Evolutionary conservation across 75 land plant species (phyloP).

Genomic region (Selaginella moellendorffii): DNA sequence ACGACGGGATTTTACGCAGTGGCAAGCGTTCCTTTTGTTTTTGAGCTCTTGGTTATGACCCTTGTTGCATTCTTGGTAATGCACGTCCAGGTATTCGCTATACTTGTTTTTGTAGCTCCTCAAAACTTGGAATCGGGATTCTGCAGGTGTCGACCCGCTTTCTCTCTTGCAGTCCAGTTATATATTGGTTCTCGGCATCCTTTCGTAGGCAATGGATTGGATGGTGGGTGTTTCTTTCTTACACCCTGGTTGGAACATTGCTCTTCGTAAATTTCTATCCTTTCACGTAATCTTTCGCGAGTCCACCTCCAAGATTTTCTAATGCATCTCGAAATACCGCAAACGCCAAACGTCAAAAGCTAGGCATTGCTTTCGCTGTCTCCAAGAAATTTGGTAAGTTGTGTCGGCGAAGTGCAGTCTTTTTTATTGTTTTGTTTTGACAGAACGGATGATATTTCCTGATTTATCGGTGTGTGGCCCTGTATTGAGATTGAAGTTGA

Average conservation of each 20-base stretch:
- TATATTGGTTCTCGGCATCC: neutral
- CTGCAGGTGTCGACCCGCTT: neutral
- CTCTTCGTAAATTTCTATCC: neutral
- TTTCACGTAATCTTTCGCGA: neutral
- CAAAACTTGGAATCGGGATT: neutral
- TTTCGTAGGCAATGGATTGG: neutral
- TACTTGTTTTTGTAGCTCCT: neutral
- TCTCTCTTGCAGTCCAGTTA: neutral
- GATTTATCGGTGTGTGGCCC: no score
- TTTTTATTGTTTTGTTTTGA: no score
- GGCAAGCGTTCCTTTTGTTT: conserved; percentile 40
- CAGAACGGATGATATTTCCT: no score
- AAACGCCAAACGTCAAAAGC: no score
- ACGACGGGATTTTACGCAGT: conserved; percentile 29
- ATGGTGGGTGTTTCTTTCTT: neutral
- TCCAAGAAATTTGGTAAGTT: no score
- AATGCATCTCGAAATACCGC: no score
- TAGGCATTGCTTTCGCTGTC: no score
- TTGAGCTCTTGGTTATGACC: conserved; percentile 65
- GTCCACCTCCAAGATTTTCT: no score
- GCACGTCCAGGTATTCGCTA: conserved; percentile 82
- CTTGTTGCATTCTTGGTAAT: conserved; percentile 59
- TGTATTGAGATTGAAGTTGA: no score
- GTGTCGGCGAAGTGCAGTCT: no score
- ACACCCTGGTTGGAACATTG: neutral